These are phyloP conservation scores for Pseudogymnoascus sp. DNA, from an alignment of 2,329 filamentous ascomycete genomes.

Conservation along the genomic window DNA sequence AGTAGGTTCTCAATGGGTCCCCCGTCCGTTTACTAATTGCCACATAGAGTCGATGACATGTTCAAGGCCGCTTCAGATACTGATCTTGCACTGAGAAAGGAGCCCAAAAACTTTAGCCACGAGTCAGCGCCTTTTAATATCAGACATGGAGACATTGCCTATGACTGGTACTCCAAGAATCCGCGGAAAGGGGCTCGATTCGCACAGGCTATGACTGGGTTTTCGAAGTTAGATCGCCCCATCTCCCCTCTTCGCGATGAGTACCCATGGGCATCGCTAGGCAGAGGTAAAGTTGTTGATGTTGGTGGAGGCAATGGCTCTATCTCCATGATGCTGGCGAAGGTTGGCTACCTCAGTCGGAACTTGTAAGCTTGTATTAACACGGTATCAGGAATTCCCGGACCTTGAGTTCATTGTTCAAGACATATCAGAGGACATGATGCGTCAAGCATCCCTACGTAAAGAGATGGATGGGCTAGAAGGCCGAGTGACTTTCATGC, in stretches of 20 bases:
- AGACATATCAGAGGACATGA: constrained; percentile 8
- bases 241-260: constrained; percentile 20
- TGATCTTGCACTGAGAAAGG: constrained; percentile 11
- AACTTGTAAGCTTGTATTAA: not conserved
- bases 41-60: constrained; percentile 22
- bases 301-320: constrained; percentile 26
- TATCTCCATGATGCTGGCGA: constrained; percentile 20
- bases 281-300: constrained; percentile 24
- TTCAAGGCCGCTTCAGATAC: constrained; percentile 24
- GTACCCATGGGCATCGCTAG: constrained; percentile 24
- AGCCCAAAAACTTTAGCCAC: constrained; percentile 12
- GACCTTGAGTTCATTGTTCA: constrained; percentile 10
- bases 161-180: constrained; percentile 25
- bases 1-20: constrained; percentile 3
- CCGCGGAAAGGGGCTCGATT: constrained; percentile 25
- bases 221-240: constrained; percentile 24
- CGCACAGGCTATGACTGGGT: constrained; percentile 26
- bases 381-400: constrained; percentile 4
- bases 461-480: not conserved
- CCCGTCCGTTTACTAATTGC: too few relatives aligned
- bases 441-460: constrained; percentile 12
- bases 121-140: constrained; percentile 21
- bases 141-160: constrained; percentile 20
- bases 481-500: constrained; percentile 23
- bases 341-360: constrained; percentile 16